Conservation (phyloP, 1,284 basidiomycete genomes). For the Athelia sp. region DNA sequence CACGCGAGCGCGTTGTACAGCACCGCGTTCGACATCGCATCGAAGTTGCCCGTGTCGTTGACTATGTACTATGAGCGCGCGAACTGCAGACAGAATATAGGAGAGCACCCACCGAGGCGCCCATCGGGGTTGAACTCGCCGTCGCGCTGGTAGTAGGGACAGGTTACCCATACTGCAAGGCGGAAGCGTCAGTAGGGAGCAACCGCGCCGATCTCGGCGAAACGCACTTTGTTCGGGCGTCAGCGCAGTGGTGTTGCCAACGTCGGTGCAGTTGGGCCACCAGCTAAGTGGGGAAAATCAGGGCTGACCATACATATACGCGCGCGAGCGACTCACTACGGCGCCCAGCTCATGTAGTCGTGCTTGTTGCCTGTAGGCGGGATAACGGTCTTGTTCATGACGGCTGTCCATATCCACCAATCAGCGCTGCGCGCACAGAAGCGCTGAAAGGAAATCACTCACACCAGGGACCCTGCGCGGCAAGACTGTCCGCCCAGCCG, state of each 20-base stretch:
- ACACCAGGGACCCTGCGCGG: slow-evolving; percentile 52
- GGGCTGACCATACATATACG: background rate
- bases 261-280: slow-evolving; percentile 55
- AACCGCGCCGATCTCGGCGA: slow-evolving; percentile 1
- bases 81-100: no score
- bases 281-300: slow-evolving; percentile 31
- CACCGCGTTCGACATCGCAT: slow-evolving; percentile 41
- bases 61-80: no score
- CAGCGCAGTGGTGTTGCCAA: slow-evolving; percentile 42
- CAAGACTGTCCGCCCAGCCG: slow-evolving; percentile 37
- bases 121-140: slow-evolving; percentile 29
- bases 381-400: slow-evolving; percentile 31
- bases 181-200: no score
- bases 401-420: slow-evolving; percentile 32
- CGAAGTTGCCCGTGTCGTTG: slow-evolving; percentile 39
- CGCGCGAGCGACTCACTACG: slow-evolving; percentile 38
- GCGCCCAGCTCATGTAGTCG: slow-evolving; percentile 53
- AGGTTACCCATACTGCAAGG: slow-evolving; percentile 15
- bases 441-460: slow-evolving; percentile 15
- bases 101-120: no score
- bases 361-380: slow-evolving; percentile 41
- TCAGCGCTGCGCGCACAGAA: background rate
- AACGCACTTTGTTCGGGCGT: slow-evolving; percentile 37
- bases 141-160: slow-evolving; percentile 25
- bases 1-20: slow-evolving; percentile 58